Percentiles rank a stretch among this genome's conserved stretches.
phyloP scores from a whole-genome alignment of 495 filamentous ascomycete species.

The Penicillium canescens region DNA sequence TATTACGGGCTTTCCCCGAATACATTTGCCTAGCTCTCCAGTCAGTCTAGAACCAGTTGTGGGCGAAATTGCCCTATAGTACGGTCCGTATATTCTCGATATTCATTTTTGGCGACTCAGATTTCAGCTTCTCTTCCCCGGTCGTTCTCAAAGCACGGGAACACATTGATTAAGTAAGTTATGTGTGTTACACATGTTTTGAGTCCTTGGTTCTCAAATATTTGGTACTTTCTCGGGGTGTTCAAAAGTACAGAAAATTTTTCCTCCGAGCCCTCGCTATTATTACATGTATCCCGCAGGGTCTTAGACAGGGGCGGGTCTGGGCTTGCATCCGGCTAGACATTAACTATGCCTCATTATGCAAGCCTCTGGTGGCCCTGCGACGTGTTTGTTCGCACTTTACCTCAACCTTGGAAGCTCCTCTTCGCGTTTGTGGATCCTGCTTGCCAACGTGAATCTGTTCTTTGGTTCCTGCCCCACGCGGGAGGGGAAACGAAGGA shows the following conservation, averaged over 20 bases:
- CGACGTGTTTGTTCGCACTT: constrained; percentile 9
- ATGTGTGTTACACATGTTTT: not conserved
- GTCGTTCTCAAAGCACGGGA: no score
- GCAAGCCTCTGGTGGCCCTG: constrained; percentile 16
- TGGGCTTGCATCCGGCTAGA: constrained; percentile 7
- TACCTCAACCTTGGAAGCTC: no score
- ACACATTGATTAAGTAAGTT: no score
- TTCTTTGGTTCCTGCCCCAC: constrained; percentile 22
- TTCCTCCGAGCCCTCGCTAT: constrained; percentile 3
- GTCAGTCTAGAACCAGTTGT: no score
- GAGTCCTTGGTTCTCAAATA: not conserved
- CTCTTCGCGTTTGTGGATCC: constrained; percentile 25
- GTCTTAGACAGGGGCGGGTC: constrained; percentile 22
- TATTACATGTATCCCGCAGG: not conserved
- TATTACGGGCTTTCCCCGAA: not conserved
- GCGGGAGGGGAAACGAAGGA: constrained; percentile 17
- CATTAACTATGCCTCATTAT: constrained; percentile 11
- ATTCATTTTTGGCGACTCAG: no score
- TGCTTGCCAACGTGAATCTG: constrained; percentile 18
- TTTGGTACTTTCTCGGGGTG: not conserved
- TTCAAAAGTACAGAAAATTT: constrained; percentile 2
- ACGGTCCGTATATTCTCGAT: no score
- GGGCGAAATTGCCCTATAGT: no score
- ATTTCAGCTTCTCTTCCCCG: no score
- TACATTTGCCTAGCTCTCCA: no score